Evolutionary conservation across 495 filamentous ascomycete genomes (phyloP).

Genomic region (Penicillium fimorum): DNA sequence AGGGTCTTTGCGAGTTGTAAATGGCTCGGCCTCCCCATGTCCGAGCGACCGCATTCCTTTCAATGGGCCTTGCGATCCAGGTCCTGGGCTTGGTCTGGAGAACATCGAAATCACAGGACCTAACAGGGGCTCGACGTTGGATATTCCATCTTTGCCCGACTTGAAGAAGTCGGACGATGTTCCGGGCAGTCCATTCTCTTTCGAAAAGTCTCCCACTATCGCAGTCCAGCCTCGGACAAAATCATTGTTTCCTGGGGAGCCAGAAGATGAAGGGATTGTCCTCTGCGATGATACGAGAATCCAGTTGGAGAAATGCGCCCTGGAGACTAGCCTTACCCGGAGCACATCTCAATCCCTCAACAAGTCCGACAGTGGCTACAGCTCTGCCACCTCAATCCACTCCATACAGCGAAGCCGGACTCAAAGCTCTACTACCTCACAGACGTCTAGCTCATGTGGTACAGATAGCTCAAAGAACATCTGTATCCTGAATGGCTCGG

Average conservation of each 20-base stretch:
- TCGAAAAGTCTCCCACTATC: constrained; percentile 35
- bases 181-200: constrained; percentile 41
- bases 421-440: constrained; percentile 31
- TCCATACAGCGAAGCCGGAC: constrained; percentile 30
- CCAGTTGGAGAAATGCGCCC: constrained; percentile 15
- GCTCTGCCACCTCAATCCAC: constrained; percentile 37
- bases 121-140: constrained; percentile 14
- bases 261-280: constrained; percentile 34
- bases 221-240: constrained; percentile 6
- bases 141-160: constrained; percentile 20
- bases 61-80: constrained; percentile 10
- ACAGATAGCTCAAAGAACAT: constrained; percentile 14
- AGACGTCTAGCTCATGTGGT: constrained; percentile 22
- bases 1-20: constrained; percentile 51
- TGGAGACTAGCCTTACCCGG: constrained; percentile 10
- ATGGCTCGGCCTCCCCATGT: constrained; percentile 45
- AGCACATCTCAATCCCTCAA: constrained; percentile 29
- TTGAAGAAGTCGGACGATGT: constrained; percentile 26
- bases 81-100: constrained; percentile 18
- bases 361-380: constrained; percentile 46
- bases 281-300: constrained; percentile 22
- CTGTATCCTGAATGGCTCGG: neutral
- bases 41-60: constrained; percentile 37
- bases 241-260: constrained; percentile 16
- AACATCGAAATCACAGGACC: constrained; percentile 13